Base-by-base conservation (phyloP, 73 alveolate species). In the Paramecium tetraurelia region DNA sequence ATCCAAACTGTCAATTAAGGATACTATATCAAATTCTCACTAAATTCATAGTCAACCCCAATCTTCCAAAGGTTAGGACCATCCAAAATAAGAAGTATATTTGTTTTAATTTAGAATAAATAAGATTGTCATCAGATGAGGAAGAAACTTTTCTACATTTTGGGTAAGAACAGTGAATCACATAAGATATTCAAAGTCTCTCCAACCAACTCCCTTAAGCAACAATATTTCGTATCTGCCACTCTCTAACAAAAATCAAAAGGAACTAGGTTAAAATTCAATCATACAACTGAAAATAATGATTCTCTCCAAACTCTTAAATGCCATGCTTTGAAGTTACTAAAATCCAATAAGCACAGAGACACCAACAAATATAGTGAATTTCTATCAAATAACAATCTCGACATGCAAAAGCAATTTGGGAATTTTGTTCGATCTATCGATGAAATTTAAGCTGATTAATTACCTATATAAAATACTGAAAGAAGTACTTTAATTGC, bases 211-310 rank as follows among this genome's bases (percentile, higher is more conserved):
- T 72, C 86, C 10, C 27, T 36, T 20, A 72, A 72, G 7, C 16
- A 31, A 40, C 21, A 72, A 16, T 72, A 72, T 35, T 72, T 72
- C 24, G 68, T 72, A 14, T 72, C 86, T 29, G 68, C 36, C 1
- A 36, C 86, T 29, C 9, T 72, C 5, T 38, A 72, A 72, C 36
- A 31, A 35, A 36, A 36, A 40, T 33, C 31, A 9, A 72, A 72
- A n/a, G 46, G 33, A 21, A 8, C 33, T 35, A 72, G 35, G 33
- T 20, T 12, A 72, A 72, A 72, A 38, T 72, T n/a, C 7, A 72
- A 72, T 72, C 86, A 72, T 72, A 72, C 86, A 72, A 63, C 84
- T 63, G 86, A 72, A 72, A 72, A 72, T 72, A 36, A 72, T 72
- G 59, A 72, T 72, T 72, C 86, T 40, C 33, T 21, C 7, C 12